Base-by-base conservation (phyloP, 495 filamentous ascomycete species). In the Hyaloscypha hepaticicola region DNA sequence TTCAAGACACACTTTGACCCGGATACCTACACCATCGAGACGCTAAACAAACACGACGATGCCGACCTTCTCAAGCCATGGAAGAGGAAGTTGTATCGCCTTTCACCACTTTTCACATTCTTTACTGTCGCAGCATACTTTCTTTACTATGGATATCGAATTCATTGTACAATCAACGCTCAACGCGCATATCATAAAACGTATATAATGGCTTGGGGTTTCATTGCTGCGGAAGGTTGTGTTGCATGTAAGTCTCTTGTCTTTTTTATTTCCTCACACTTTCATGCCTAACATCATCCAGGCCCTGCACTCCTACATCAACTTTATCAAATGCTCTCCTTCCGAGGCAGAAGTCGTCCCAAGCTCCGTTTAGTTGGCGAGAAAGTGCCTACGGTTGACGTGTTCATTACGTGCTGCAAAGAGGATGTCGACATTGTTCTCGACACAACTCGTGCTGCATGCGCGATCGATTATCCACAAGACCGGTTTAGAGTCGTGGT, bases 341-440 rank as follows among this genome's bases (percentile, higher is more conserved):
- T 69, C 31, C 67, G 67, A n/a, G 58, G 58, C 29, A 63, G 67
- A 5, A 24, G n/a, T n/a, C 73, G 79, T 9, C 70, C 78, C 5
- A 75, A 75, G 66, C 64, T 80, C 38, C 70, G 78, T n/a, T 64
- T 86, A 31, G 68, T 67, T 7, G 81, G 80, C 3, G 64, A 77
- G 16, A 68, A 79, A 49, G 77, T 76, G 24, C 79, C 82, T 9
- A 75, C 78, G 2, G 77, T 85, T 53, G 83, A 85, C 58, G 76
- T 82, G 2, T 75, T 85, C 28, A 75, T 85, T 45, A 79, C 81
- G 4, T 81, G 78, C 66, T 82, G 79, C 60, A 75, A 77, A 33
- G 84, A 85, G 63, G 78, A 80, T 0, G 73, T 82, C 16, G 82
- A 80, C 25, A 69, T 86, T 5, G 75, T 85, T n/a, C 64, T 84